Conservation (phyloP, 257 asterid species). For the Craterostigma plantagineum region DNA sequence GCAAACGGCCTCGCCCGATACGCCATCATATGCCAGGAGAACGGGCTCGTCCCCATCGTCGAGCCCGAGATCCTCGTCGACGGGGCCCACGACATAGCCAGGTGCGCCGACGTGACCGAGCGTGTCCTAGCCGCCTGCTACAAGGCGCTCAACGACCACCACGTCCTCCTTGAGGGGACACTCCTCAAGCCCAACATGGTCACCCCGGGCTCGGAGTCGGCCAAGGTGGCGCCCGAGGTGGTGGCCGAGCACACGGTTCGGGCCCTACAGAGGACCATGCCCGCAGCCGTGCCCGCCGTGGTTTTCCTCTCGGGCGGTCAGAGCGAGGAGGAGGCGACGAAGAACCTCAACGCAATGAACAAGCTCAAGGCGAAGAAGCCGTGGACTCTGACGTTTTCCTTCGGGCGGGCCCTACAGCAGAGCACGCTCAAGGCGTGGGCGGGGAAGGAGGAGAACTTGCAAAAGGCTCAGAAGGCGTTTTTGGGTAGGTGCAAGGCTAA, state of each 20-base stretch:
- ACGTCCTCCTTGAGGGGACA: background rate
- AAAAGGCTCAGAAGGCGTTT: background rate
- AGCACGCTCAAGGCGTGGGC: slow-evolving; percentile 1
- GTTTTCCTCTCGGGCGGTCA: background rate
- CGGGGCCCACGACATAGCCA: background rate
- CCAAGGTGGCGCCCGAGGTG: background rate
- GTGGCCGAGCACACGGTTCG: background rate
- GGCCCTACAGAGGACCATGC: background rate
- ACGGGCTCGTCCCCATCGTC: slow-evolving; percentile 79
- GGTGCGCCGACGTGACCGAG: background rate
- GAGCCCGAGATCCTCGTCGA: slow-evolving; percentile 36
- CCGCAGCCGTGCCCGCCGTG: too few relatives aligned
- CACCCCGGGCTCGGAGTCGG: slow-evolving; percentile 1
- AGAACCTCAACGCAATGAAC: background rate
- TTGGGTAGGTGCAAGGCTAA: background rate
- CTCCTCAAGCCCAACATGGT: background rate
- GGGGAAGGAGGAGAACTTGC: background rate
- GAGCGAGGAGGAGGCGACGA: slow-evolving; percentile 1
- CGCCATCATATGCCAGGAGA: slow-evolving; percentile 62
- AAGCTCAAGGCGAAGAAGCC: background rate
- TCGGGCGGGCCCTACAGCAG: slow-evolving; percentile 1
- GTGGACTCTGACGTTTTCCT: background rate
- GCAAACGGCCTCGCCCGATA: background rate
- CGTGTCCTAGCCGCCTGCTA: background rate
- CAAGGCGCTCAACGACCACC: slow-evolving; percentile 1